Percentiles rank a stretch among this genome's conserved stretches.
These are phyloP conservation scores for Parmales sp. DNA, from an alignment of 108 stramenopile genomes.

Conservation along the genomic window DNA sequence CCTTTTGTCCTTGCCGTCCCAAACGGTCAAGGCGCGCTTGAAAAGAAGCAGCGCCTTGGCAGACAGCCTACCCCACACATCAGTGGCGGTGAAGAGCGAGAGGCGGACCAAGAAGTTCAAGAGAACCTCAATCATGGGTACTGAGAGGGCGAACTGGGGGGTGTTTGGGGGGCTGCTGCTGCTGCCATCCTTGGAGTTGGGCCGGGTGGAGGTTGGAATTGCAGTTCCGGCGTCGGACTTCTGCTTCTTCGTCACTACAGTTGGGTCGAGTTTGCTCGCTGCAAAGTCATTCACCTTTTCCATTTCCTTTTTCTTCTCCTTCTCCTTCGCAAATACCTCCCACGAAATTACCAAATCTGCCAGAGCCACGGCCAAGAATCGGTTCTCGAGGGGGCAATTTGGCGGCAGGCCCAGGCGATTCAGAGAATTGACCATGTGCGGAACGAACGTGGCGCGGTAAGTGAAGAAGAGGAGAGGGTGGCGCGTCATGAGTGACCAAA, in stretches of 20 bases:
- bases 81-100: constrained; percentile 46
- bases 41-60: neutral
- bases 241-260: constrained; percentile 6
- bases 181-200: neutral
- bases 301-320: constrained; percentile 14
- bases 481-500: constrained; percentile 69
- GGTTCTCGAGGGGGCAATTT: constrained; percentile 50
- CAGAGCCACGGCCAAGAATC: constrained; percentile 55
- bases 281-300: neutral
- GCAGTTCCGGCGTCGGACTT: neutral
- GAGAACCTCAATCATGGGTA: constrained; percentile 42
- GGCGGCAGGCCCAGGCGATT: constrained; percentile 65
- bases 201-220: neutral
- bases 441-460: constrained; percentile 51
- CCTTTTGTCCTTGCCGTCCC: constrained; percentile 7
- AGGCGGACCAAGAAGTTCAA: constrained; percentile 70
- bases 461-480: constrained; percentile 54
- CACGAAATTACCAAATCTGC: constrained; percentile 73
- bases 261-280: neutral
- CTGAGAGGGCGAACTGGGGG: constrained; percentile 15
- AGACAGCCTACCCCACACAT: neutral
- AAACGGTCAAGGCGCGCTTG: neutral
- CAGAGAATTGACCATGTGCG: constrained; percentile 73
- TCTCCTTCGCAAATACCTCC: constrained; percentile 39
- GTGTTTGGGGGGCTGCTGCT: neutral